These are phyloP conservation scores for Gilbertella persicaria DNA, from an alignment of 371 early-diverging fungal genomes.

Conservation along the genomic window DNA sequence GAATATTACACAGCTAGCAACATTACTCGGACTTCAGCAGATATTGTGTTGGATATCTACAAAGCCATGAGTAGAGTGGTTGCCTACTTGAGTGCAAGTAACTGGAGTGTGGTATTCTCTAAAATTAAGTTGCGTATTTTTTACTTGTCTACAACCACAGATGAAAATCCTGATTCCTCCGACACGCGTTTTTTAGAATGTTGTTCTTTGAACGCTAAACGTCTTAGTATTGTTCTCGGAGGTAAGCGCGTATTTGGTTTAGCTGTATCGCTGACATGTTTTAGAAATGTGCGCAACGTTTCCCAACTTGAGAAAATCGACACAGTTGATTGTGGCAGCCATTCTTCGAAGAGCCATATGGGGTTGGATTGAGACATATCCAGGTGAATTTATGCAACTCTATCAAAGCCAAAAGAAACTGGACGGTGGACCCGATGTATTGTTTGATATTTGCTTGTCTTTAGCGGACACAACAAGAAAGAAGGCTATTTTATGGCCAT, in stretches of 20 bases:
- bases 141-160: constrained; percentile 58
- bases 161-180: constrained; percentile 72
- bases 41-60: constrained; percentile 64
- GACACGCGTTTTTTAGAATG: constrained; percentile 80
- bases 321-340: constrained; percentile 70
- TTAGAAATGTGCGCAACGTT: constrained; percentile 68
- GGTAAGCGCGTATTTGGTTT: constrained; percentile 46
- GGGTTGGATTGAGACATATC: constrained; percentile 89
- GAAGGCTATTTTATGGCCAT: constrained; percentile 79
- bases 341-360: constrained; percentile 79
- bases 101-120: constrained; percentile 76
- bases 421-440: constrained; percentile 75
- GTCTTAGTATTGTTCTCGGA: constrained; percentile 68
- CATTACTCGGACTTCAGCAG: constrained; percentile 35
- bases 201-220: constrained; percentile 69
- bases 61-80: constrained; percentile 75
- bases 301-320: constrained; percentile 66
- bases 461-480: constrained; percentile 72
- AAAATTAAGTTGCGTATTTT: constrained; percentile 64
- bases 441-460: constrained; percentile 76
- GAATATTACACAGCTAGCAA: constrained; percentile 38
- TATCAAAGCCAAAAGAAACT: constrained; percentile 72
- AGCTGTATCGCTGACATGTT: background rate
- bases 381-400: constrained; percentile 73
- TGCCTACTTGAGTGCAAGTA: constrained; percentile 78